Evolutionary conservation across 495 filamentous ascomycete species (phyloP).

Genomic region (Astrothelium macrocarpum): DNA sequence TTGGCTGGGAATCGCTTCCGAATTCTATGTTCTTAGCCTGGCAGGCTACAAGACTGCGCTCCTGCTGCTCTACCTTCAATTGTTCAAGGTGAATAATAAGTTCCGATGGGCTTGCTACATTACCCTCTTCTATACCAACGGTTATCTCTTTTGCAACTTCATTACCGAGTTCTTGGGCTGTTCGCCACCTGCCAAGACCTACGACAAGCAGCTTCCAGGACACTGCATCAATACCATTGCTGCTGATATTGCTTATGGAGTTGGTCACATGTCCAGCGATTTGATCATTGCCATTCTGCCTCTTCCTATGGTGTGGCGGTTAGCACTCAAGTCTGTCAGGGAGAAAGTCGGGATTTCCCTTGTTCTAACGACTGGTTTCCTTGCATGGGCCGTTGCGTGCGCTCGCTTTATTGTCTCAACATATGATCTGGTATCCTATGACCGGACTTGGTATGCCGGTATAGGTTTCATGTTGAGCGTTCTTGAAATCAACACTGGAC

Average conservation of each 20-base stretch:
- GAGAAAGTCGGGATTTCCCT: not conserved
- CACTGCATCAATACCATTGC: slow-evolving; percentile 32
- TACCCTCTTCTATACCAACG: slow-evolving; percentile 34
- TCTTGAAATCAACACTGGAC: slow-evolving; percentile 38
- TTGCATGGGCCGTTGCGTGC: slow-evolving; percentile 32
- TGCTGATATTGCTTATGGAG: slow-evolving; percentile 25
- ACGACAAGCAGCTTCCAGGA: slow-evolving; percentile 26
- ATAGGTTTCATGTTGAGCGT: slow-evolving; percentile 33
- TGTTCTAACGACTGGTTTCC: not conserved
- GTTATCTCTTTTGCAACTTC: slow-evolving; percentile 35
- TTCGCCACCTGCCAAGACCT: slow-evolving; percentile 32
- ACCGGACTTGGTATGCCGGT: slow-evolving; percentile 30
- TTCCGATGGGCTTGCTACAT: slow-evolving; percentile 34
- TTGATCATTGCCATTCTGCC: slow-evolving; percentile 29
- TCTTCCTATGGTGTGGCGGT: slow-evolving; percentile 23
- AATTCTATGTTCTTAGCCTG: slow-evolving; percentile 32
- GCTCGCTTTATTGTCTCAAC: slow-evolving; percentile 31
- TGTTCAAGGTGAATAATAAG: slow-evolving; percentile 30
- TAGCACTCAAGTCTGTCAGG: not conserved
- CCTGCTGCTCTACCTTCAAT: slow-evolving; percentile 33
- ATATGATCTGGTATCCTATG: slow-evolving; percentile 27
- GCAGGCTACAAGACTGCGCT: slow-evolving; percentile 36
- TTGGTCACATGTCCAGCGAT: slow-evolving; percentile 25
- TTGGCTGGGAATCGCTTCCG: slow-evolving; percentile 34
- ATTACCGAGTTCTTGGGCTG: slow-evolving; percentile 35